phyloP scores from a whole-genome alignment of 768 basidiomycete species.

The Russula abietina region DNA sequence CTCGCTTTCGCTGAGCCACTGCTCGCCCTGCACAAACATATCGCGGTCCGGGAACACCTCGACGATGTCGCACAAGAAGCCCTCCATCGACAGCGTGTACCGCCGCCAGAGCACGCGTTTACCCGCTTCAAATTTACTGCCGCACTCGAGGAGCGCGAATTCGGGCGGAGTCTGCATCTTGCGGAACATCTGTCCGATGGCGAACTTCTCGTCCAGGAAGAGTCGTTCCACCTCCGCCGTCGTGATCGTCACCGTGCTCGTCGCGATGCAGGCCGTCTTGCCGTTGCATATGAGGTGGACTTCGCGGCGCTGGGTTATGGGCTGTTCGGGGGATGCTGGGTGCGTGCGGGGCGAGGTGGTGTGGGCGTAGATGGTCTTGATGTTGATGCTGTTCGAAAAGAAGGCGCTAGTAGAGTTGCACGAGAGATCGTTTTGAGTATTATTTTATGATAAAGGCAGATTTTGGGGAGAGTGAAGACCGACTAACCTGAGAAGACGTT shows the following conservation, averaged over 20 bases:
- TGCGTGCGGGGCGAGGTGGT: constrained; percentile 36
- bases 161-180: constrained; percentile 46
- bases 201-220: constrained; percentile 63
- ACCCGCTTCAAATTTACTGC: constrained; percentile 30
- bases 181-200: constrained; percentile 64
- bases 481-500: constrained; percentile 58
- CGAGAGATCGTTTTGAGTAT: background rate
- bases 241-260: constrained; percentile 57
- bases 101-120: constrained; percentile 42
- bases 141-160: constrained; percentile 55
- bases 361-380: constrained; percentile 51
- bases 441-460: background rate
- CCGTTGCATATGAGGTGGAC: constrained; percentile 56
- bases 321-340: constrained; percentile 39
- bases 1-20: constrained; percentile 32
- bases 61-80: no score
- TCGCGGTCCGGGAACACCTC: no score
- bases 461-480: background rate
- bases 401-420: no score
- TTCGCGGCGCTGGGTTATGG: constrained; percentile 57
- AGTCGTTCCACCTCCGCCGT: constrained; percentile 50
- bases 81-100: constrained; percentile 34
- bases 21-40: no score
- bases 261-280: constrained; percentile 55
- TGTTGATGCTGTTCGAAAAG: constrained; percentile 54